Evolutionary conservation across 202 grass and related monocot genomes (phyloP), one percentile per base, ranked within the genome.

Genomic region (Carex arenaria): DNA sequence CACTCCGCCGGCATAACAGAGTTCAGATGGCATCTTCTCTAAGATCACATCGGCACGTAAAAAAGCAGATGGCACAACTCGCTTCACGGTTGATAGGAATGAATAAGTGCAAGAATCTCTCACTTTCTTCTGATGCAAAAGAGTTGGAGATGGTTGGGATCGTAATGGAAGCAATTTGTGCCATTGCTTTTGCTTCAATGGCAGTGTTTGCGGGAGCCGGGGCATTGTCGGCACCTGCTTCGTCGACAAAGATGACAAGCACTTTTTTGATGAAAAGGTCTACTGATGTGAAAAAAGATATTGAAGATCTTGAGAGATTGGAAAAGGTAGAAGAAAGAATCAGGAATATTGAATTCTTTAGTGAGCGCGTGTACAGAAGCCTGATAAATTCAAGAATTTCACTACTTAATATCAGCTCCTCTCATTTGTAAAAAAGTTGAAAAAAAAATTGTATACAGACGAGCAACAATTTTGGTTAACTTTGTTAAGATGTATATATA

Each of bases 321-420:
- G 72, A 91, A 28, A 80, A 69, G 23, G 63, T 83, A 4, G 85
- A 94, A 6, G 82, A 43, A 9, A 86, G 78, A 75, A 51, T 91
- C 5, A 56, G 26, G 5, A 72, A 61, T 2, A 84, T 87, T 30
- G 89, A 97, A 78, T 68, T 11, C 62, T 80, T 83, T 59, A 93
- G 85, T 38, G 91, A 91, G 49, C 81, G 71, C 62, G 89, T 91
- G 81, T 89, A 87, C 77, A 89, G 78, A 31, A 84, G 72, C 70
- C 69, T 96, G 64, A 75, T 93, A 31, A 85, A 80, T n/a, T 67
- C 81, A 8, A 84, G 93, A 74, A 87, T 97, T 15, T 82, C 84
- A 0, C 87, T 93, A 31, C 91, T 93, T 9, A 91, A 97, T 80
- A 93, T 93, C 63, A 82, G 84, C 4, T 88, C 87, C 2, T 34